Percentiles rank a stretch among this genome's conserved stretches.
phyloP scores from a whole-genome alignment of 306 rosid genomes.

The Castanospermum australe region DNA sequence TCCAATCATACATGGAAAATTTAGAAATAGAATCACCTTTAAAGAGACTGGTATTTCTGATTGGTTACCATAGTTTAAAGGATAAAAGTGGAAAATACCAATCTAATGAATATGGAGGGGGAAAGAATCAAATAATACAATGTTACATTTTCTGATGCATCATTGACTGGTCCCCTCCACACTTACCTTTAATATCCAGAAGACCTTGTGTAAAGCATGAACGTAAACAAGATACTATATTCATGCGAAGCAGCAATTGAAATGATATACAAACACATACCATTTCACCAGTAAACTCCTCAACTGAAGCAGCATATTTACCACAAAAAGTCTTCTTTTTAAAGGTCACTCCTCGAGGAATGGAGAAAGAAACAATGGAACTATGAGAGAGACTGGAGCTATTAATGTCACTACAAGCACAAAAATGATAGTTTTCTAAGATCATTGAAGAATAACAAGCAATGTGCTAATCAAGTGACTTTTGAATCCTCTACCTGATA shows the following conservation, averaged over 20 bases:
- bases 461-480: not conserved
- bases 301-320: slow-evolving; percentile 34
- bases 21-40: not conserved
- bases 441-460: not conserved
- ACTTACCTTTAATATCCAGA: not conserved
- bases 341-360: slow-evolving; percentile 22
- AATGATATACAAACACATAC: slow-evolving; percentile 10
- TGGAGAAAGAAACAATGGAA: slow-evolving; percentile 15
- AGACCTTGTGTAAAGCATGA: not conserved
- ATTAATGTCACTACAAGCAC: slow-evolving; percentile 28
- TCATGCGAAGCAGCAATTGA: not conserved
- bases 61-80: not conserved
- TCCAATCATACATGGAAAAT: not conserved
- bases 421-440: not conserved
- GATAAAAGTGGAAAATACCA: not conserved
- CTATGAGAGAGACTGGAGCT: not conserved
- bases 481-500: slow-evolving; percentile 26
- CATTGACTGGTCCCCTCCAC: not conserved
- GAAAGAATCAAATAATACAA: not conserved
- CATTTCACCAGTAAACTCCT: slow-evolving; percentile 35
- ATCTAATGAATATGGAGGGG: too few species aligned
- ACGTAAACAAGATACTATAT: not conserved
- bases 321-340: slow-evolving; percentile 28
- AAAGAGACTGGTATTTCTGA: not conserved
- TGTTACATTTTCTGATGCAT: not conserved